Conservation (phyloP, 352 stramenopile species). For the Globisporangium heterothallicum region DNA sequence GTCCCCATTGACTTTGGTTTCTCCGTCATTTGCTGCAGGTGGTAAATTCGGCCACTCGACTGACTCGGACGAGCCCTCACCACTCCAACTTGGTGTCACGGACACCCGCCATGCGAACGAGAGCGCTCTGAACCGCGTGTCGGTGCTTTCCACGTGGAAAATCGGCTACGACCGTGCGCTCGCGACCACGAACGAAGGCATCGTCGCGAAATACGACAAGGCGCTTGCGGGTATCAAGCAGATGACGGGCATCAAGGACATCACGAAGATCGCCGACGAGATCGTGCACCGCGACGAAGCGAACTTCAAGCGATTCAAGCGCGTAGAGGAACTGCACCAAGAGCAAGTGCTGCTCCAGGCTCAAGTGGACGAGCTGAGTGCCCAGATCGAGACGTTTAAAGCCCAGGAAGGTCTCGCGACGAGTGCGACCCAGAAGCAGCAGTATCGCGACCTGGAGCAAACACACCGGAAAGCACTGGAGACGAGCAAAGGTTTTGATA, state of each 20-base stretch:
- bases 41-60: background rate
- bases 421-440: slow-evolving; percentile 48
- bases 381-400: slow-evolving; percentile 61
- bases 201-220: slow-evolving; percentile 55
- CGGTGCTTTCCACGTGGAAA: slow-evolving; percentile 63
- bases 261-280: slow-evolving; percentile 38
- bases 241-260: slow-evolving; percentile 48
- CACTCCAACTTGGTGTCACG: slow-evolving; percentile 5
- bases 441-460: slow-evolving; percentile 33
- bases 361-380: slow-evolving; percentile 40
- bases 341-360: slow-evolving; percentile 47
- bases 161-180: slow-evolving; percentile 68
- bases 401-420: slow-evolving; percentile 59
- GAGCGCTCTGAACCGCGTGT: slow-evolving; percentile 41
- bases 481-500: slow-evolving; percentile 39
- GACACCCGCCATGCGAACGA: slow-evolving; percentile 13
- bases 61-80: background rate
- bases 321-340: slow-evolving; percentile 57
- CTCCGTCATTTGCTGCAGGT: slow-evolving; percentile 1
- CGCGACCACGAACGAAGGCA: slow-evolving; percentile 31
- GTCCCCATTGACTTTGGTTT: background rate
- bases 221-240: slow-evolving; percentile 57
- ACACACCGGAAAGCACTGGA: slow-evolving; percentile 34
- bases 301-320: slow-evolving; percentile 81
- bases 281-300: slow-evolving; percentile 59